A percentile compares a stretch with the other conserved stretches of the same genome.
These are phyloP conservation scores for Ceratobasidium papillatum DNA, from an alignment of 1,284 basidiomycete species.

Conservation along the genomic window DNA sequence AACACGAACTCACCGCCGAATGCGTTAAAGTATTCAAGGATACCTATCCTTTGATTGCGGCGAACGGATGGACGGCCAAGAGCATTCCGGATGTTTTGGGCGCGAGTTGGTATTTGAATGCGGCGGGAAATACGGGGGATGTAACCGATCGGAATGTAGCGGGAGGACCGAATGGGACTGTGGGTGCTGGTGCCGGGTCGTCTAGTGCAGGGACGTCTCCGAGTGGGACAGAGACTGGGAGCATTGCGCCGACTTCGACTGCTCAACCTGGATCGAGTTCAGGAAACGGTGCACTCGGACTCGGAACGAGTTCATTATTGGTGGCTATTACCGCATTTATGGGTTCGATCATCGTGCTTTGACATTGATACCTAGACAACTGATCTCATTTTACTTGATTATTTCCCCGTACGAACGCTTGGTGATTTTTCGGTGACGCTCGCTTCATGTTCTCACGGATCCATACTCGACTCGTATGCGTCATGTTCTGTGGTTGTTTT, in stretches of 20 bases:
- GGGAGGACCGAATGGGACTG: conserved; percentile 7
- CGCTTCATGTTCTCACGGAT: conserved; percentile 1
- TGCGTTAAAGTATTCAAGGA: conserved; percentile 75
- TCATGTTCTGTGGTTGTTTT: background rate
- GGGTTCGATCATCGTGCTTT: background rate
- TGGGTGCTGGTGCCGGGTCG: background rate
- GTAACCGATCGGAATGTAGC: background rate
- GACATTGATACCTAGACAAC: background rate
- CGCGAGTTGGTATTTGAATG: conserved; percentile 45
- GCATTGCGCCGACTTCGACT: background rate
- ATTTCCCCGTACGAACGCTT: background rate
- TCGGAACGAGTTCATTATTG: background rate
- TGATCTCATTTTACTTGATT: background rate
- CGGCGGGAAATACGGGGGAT: conserved; percentile 33
- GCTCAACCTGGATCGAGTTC: too few species aligned
- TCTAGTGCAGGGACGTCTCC: background rate
- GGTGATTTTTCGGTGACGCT: background rate
- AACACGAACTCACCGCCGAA: conserved; percentile 78
- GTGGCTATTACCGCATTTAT: background rate
- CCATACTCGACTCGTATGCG: conserved; percentile 24
- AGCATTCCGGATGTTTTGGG: conserved; percentile 64
- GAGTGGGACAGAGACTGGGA: background rate
- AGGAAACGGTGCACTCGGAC: background rate
- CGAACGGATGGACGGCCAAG: conserved; percentile 71
- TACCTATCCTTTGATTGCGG: conserved; percentile 68